Evolutionary conservation across 2,329 filamentous ascomycete species (phyloP).

Genomic region (Apiospora kogelbergensis): DNA sequence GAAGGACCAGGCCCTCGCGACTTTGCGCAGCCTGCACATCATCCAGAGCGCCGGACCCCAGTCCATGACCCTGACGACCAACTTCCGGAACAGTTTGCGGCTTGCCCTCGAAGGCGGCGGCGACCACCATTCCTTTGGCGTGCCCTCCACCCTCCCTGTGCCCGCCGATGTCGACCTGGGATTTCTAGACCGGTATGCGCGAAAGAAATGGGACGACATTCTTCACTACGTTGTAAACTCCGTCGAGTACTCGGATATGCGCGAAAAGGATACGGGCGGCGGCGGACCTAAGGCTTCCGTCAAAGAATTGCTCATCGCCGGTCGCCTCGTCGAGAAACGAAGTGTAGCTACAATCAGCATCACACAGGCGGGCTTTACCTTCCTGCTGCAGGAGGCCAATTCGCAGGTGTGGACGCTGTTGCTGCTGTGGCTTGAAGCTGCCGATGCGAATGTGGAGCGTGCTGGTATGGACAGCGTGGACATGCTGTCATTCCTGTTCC

Average conservation of each 20-base stretch:
- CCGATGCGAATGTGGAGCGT: constrained; percentile 52
- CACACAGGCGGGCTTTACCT: constrained; percentile 91
- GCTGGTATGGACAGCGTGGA: constrained; percentile 71
- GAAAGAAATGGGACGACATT: constrained; percentile 92
- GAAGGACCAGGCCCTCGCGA: constrained; percentile 79
- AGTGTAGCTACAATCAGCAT: constrained; percentile 62
- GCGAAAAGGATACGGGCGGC: constrained; percentile 40
- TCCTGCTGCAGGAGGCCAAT: constrained; percentile 91
- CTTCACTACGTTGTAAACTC: constrained; percentile 91
- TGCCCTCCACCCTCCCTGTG: constrained; percentile 68
- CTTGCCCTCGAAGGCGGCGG: constrained; percentile 87
- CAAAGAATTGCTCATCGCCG: constrained; percentile 78
- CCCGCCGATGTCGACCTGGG: constrained; percentile 64
- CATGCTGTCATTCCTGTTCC: constrained; percentile 93
- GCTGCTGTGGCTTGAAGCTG: constrained; percentile 88
- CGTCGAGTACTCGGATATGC: constrained; percentile 50
- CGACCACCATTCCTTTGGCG: constrained; percentile 84
- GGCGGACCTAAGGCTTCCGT: constrained; percentile 71
- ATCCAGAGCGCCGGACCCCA: constrained; percentile 67
- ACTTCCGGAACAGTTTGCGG: constrained; percentile 81
- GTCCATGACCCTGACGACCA: constrained; percentile 74
- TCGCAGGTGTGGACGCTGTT: constrained; percentile 96
- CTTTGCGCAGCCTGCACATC: constrained; percentile 85
- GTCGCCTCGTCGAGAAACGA: constrained; percentile 70
- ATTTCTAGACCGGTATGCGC: constrained; percentile 82